A percentile compares a stretch with the other conserved stretches of the same genome.
Conservation (phyloP, 2,329 filamentous ascomycete genomes). For the Cercospora beticola region DNA sequence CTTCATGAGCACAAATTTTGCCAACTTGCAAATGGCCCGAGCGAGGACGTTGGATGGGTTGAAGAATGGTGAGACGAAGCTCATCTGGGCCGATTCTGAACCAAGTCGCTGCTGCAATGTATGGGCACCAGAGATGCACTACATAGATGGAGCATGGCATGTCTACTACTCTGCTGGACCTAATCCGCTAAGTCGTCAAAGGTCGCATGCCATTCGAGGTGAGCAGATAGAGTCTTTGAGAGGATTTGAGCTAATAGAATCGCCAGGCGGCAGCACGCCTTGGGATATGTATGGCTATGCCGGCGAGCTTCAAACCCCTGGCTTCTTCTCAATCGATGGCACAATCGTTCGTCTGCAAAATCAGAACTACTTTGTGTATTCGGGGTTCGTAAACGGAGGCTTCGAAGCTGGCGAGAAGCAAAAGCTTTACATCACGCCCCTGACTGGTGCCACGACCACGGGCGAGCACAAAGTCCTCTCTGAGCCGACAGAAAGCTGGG, state of each 20-base stretch:
- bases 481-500: conserved; percentile 53
- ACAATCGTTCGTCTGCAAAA: conserved; percentile 52
- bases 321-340: conserved; percentile 55
- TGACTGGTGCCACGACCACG: conserved; percentile 45
- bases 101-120: conserved; percentile 55
- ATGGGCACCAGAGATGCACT: conserved; percentile 57
- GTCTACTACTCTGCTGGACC: conserved; percentile 59
- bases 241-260: not conserved
- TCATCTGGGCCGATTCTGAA: conserved; percentile 52
- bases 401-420: conserved; percentile 43
- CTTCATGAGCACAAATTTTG: conserved; percentile 58
- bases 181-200: conserved; percentile 49
- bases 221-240: not conserved
- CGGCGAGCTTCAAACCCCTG: conserved; percentile 45
- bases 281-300: conserved; percentile 55
- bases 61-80: conserved; percentile 54
- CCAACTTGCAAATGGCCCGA: conserved; percentile 55
- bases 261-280: conserved; percentile 51
- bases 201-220: conserved; percentile 51
- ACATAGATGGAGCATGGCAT: conserved; percentile 52
- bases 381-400: conserved; percentile 41
- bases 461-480: conserved; percentile 53
- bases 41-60: conserved; percentile 56
- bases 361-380: conserved; percentile 57
- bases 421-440: conserved; percentile 44